phyloP scores from a whole-genome alignment of 345 rosid species.

The Litchi chinensis region DNA sequence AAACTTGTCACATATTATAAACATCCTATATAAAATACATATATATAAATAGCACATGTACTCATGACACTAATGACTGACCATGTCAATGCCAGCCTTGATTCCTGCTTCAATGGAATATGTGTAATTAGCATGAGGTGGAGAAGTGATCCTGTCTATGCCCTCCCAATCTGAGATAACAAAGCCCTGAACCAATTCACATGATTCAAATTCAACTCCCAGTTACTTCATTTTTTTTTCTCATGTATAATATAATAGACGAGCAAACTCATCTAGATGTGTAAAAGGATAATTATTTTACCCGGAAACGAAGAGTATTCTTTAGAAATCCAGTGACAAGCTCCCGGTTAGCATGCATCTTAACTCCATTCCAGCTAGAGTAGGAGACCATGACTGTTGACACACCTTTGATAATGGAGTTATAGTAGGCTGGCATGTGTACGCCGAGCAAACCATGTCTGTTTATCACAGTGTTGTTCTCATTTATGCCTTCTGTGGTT shows the following conservation, averaged over 20 bases:
- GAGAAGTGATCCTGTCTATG: conserved; percentile 65
- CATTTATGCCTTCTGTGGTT: conserved; percentile 68
- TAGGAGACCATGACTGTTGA: conserved; percentile 87
- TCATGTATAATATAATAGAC: not conserved
- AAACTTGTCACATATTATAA: not conserved
- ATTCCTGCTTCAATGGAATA: conserved; percentile 52
- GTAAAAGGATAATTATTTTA: conserved; percentile 13
- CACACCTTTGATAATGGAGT: conserved; percentile 78
- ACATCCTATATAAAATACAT: not conserved
- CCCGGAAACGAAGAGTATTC: conserved; percentile 67
- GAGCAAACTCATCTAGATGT: not conserved
- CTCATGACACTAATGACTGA: conserved; percentile 11
- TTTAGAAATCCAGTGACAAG: conserved; percentile 80
- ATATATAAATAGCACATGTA: not conserved
- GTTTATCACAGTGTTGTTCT: conserved; percentile 62
- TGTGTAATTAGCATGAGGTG: conserved; percentile 66
- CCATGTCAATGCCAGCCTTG: conserved; percentile 74
- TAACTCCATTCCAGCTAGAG: conserved; percentile 87
- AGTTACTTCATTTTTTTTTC: conserved; percentile 40
- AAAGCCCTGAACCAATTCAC: conserved; percentile 48
- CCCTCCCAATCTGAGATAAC: conserved; percentile 72
- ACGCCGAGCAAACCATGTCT: conserved; percentile 56
- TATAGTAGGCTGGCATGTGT: conserved; percentile 80
- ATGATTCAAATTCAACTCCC: not conserved
- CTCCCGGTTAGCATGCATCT: conserved; percentile 75